A percentile compares a stretch with the other conserved stretches of the same genome.
These are phyloP conservation scores for Ceratocystis papillata DNA, from an alignment of 2,329 filamentous ascomycete genomes.

Conservation along the genomic window DNA sequence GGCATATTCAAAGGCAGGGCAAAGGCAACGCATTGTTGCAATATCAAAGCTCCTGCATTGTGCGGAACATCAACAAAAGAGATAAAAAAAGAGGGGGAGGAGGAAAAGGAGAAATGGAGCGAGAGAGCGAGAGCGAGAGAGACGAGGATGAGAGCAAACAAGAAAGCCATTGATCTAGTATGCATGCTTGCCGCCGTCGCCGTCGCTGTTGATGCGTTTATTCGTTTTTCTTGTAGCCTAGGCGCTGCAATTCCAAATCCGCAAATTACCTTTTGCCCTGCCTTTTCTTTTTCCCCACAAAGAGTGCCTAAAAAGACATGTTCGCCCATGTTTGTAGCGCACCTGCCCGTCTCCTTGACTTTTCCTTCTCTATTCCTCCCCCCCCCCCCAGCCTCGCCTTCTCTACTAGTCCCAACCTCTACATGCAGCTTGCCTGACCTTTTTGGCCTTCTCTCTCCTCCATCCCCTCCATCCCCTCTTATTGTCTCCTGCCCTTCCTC, in stretches of 20 bases:
- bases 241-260: too few species aligned
- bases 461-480: background rate
- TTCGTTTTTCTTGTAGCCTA: background rate
- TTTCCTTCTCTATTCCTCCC: background rate
- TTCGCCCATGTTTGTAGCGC: background rate
- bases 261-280: background rate
- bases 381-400: background rate
- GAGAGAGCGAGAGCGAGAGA: background rate
- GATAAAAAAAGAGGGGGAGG: background rate
- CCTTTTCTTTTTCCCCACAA: background rate
- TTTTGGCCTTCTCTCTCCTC: background rate
- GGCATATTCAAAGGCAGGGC: too few species aligned
- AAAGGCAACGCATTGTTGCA: background rate
- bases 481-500: background rate
- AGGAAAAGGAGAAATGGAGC: background rate
- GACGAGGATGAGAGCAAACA: background rate
- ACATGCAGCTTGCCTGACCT: background rate
- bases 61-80: background rate
- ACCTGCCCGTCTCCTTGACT: background rate
- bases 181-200: background rate
- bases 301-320: too few species aligned
- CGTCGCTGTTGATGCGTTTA: background rate
- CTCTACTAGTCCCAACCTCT: too few species aligned
- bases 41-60: slow-evolving; percentile 7
- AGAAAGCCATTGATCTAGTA: background rate